Evolutionary conservation across 345 rosid genomes (phyloP).

Genomic region (Microcos paniculata): DNA sequence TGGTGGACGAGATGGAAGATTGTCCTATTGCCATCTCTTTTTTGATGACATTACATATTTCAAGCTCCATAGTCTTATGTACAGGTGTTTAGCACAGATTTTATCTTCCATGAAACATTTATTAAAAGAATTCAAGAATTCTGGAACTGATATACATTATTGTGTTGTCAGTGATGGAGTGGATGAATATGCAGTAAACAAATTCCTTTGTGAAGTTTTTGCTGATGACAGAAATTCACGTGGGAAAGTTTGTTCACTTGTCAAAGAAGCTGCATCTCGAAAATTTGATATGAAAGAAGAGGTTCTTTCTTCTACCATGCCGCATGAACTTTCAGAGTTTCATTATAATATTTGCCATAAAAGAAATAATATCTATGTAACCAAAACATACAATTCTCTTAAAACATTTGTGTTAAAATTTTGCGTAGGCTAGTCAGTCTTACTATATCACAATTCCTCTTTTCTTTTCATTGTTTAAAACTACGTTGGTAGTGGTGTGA

Average conservation of each 20-base stretch:
- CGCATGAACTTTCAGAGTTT: conserved; percentile 12
- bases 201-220: conserved; percentile 76
- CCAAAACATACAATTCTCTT: background rate
- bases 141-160: conserved; percentile 15
- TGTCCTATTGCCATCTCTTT: conserved; percentile 85
- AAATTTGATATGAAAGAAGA: conserved; percentile 92
- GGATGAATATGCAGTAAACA: conserved; percentile 87
- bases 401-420: conserved; percentile 7
- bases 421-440: background rate
- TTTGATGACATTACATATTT: conserved; percentile 68
- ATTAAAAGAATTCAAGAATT: conserved; percentile 14
- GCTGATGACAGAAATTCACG: conserved; percentile 36
- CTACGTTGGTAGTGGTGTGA: background rate
- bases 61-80: conserved; percentile 88
- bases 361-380: background rate
- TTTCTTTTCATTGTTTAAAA: background rate
- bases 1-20: conserved; percentile 92
- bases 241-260: conserved; percentile 59
- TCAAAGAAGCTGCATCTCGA: conserved; percentile 73
- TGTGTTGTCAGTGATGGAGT: conserved; percentile 78
- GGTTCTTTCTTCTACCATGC: conserved; percentile 38
- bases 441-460: background rate
- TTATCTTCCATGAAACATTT: background rate
- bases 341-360: background rate
- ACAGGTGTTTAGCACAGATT: conserved; percentile 52